phyloP scores from a whole-genome alignment of 2,329 filamentous ascomycete species.

The Mycosphaerella sp. region DNA sequence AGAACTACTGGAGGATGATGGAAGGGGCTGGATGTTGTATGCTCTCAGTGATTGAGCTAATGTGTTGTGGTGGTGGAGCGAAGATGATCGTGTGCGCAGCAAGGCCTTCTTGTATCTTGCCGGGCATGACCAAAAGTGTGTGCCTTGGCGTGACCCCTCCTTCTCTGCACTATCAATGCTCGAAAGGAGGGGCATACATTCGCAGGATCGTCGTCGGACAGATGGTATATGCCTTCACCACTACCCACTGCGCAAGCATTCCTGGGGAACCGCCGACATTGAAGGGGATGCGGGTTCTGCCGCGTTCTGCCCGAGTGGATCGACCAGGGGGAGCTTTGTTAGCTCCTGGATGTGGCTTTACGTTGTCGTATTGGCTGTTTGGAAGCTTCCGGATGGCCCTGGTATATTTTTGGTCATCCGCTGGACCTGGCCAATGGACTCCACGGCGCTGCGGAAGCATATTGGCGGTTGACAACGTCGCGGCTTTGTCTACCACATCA shows the following conservation, averaged over 20 bases:
- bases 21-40: neutral
- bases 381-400: slow-evolving; percentile 1
- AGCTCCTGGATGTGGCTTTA: slow-evolving; percentile 7
- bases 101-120: slow-evolving; percentile 16
- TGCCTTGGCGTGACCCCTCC: slow-evolving; percentile 11
- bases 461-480: slow-evolving; percentile 5
- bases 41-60: neutral
- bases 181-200: slow-evolving; percentile 20
- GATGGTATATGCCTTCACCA: slow-evolving; percentile 14
- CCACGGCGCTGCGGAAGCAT: neutral
- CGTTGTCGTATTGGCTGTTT: neutral
- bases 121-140: neutral
- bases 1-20: slow-evolving; percentile 1
- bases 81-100: slow-evolving; percentile 1
- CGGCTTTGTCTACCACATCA: neutral
- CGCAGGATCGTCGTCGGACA: slow-evolving; percentile 19
- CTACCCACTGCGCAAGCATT: slow-evolving; percentile 13
- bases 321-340: slow-evolving; percentile 8
- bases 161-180: slow-evolving; percentile 1
- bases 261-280: slow-evolving; percentile 13
- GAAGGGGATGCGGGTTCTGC: slow-evolving; percentile 7
- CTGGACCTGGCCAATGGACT: slow-evolving; percentile 11
- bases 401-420: neutral
- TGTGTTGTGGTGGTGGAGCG: neutral
- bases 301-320: slow-evolving; percentile 1